Percentiles rank a stretch among this genome's conserved stretches.
Evolutionary conservation across 345 rosid genomes (phyloP).

Genomic region (Eucalyptus coolabah): DNA sequence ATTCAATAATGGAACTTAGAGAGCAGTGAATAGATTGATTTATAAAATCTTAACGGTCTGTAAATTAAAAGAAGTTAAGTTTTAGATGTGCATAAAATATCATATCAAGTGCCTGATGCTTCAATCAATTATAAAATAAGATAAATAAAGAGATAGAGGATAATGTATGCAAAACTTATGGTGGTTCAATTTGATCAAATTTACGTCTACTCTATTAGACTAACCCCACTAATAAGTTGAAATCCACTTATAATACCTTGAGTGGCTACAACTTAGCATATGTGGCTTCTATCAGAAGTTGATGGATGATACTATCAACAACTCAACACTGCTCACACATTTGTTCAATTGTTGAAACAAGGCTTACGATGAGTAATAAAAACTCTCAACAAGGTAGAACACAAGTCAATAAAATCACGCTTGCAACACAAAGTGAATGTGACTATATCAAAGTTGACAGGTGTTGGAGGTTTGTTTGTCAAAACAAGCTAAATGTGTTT

Average conservation of each 20-base stretch:
- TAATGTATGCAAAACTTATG: too few species aligned
- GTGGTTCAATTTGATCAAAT: not conserved
- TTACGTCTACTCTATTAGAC: not conserved
- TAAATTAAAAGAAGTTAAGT: not conserved
- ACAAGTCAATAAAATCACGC: too few species aligned
- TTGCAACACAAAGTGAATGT: not conserved
- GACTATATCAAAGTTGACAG: not conserved
- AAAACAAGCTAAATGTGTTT: too few species aligned
- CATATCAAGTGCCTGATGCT: not conserved
- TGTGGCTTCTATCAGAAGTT: too few species aligned
- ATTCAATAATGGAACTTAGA: not conserved
- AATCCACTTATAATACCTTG: not conserved
- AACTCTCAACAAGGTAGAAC: not conserved
- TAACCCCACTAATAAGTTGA: not conserved
- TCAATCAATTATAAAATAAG: not conserved
- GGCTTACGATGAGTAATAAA: not conserved
- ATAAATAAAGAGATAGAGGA: not conserved
- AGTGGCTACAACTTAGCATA: not conserved
- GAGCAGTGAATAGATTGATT: not conserved
- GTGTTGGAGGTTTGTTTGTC: too few species aligned
- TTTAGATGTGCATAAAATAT: too few species aligned
- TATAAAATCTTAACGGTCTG: fast-evolving
- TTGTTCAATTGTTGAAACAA: not conserved
- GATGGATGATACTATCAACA: too few species aligned
- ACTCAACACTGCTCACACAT: not conserved